A percentile compares a stretch with the other conserved stretches of the same genome.
Evolutionary conservation across 2,329 filamentous ascomycete genomes (phyloP).

Genomic region (Phyllosticta citriasiana): DNA sequence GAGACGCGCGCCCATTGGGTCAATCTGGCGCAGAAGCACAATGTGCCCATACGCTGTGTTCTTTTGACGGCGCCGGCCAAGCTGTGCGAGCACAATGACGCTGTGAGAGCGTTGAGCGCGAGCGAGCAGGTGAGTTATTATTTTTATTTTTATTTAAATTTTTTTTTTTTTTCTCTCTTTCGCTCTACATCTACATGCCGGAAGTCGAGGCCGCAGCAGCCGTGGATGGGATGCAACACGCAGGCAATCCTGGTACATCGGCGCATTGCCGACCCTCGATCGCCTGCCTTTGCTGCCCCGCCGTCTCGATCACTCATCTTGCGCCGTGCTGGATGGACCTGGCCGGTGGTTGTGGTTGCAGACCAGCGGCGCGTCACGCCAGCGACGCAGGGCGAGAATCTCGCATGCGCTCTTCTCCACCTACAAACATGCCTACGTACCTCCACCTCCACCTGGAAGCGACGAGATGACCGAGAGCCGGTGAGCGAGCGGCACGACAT

Average conservation of each 20-base stretch:
- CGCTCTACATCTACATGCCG: neutral
- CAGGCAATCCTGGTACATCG: neutral
- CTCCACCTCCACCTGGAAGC: neutral
- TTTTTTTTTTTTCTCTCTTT: neutral
- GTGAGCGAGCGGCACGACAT: too few species aligned
- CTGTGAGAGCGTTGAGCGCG: constrained; percentile 58
- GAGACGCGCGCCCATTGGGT: constrained; percentile 74
- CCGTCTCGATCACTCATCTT: neutral
- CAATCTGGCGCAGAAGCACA: constrained; percentile 57
- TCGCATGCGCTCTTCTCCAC: neutral
- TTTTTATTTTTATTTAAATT: too few species aligned
- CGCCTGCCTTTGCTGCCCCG: neutral
- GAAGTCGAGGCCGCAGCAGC: neutral
- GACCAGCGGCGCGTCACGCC: neutral
- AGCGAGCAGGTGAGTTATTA: neutral
- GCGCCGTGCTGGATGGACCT: neutral
- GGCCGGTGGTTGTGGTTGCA: neutral
- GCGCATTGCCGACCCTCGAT: neutral
- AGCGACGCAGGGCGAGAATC: neutral
- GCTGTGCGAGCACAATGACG: constrained; percentile 78
- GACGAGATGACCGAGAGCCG: neutral
- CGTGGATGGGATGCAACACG: neutral
- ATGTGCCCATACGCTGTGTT: constrained; percentile 72
- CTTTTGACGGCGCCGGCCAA: constrained; percentile 66
- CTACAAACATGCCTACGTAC: neutral